These are phyloP conservation scores for Nigrospora osmanthi DNA, from an alignment of 2,329 filamentous ascomycete genomes.

Conservation along the genomic window DNA sequence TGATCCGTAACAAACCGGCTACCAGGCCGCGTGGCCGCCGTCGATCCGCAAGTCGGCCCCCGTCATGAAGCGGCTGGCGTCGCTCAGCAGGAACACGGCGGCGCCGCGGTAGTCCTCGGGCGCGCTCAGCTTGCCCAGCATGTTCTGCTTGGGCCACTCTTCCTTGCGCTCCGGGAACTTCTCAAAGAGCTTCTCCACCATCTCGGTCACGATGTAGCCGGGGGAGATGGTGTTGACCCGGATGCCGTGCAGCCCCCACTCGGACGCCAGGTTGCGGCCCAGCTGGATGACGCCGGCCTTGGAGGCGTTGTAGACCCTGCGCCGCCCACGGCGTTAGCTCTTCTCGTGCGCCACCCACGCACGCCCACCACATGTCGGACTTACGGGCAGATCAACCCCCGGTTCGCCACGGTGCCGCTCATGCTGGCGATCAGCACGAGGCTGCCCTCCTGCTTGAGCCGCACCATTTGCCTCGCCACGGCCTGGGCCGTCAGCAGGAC, in stretches of 20 bases:
- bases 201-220: conserved; percentile 73
- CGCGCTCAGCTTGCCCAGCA: conserved; percentile 63
- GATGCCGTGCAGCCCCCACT: conserved; percentile 68
- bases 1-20: conserved; percentile 3
- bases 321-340: background rate
- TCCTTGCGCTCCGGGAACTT: conserved; percentile 59
- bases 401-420: conserved; percentile 60
- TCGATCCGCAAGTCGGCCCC: conserved; percentile 63
- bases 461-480: conserved; percentile 69
- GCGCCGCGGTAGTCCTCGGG: conserved; percentile 66
- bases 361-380: conserved; percentile 14
- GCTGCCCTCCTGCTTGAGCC: conserved; percentile 48
- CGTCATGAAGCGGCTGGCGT: conserved; percentile 65
- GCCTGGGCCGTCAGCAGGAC: conserved; percentile 81
- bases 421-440: conserved; percentile 64
- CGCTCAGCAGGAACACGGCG: conserved; percentile 59
- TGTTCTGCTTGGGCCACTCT: conserved; percentile 78
- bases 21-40: conserved; percentile 60
- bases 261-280: conserved; percentile 59
- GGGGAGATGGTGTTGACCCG: conserved; percentile 76
- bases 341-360: background rate
- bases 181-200: conserved; percentile 75
- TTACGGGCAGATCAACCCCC: conserved; percentile 51
- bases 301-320: conserved; percentile 66
- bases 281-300: conserved; percentile 71